Evolutionary conservation across 176 grass and related monocot genomes (phyloP).

Genomic region (Melocanna baccifera): DNA sequence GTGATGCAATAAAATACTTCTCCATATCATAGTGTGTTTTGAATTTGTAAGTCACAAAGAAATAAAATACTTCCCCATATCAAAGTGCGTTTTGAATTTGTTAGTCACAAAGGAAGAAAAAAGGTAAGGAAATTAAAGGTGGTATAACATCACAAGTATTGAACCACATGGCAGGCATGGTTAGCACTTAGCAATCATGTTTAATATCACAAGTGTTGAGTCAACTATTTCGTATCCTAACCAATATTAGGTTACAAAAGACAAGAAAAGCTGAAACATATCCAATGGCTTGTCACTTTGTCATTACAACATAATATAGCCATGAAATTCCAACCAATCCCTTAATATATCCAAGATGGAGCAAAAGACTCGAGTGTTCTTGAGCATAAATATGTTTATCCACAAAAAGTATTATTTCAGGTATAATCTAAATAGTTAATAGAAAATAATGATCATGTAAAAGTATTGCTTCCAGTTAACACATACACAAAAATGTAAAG

Average conservation of each 20-base stretch:
- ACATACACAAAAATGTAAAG: no score
- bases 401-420: no score
- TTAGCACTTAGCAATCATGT: neutral
- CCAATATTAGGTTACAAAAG: neutral
- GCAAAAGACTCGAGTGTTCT: no score
- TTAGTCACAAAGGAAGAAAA: no score
- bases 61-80: no score
- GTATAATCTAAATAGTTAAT: no score
- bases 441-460: no score
- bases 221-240: neutral
- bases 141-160: neutral
- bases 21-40: neutral
- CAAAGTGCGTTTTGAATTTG: no score
- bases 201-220: neutral
- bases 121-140: neutral
- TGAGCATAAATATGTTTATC: no score
- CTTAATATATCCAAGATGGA: no score
- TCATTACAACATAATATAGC: neutral
- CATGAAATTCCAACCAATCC: no score
- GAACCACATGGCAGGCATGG: neutral
- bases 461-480: no score
- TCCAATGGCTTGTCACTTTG: neutral
- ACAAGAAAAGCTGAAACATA: neutral
- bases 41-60: neutral
- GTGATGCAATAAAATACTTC: neutral